These are phyloP conservation scores for Rhizopus microsporus DNA, from an alignment of 371 early-diverging fungal genomes.

Conservation along the genomic window DNA sequence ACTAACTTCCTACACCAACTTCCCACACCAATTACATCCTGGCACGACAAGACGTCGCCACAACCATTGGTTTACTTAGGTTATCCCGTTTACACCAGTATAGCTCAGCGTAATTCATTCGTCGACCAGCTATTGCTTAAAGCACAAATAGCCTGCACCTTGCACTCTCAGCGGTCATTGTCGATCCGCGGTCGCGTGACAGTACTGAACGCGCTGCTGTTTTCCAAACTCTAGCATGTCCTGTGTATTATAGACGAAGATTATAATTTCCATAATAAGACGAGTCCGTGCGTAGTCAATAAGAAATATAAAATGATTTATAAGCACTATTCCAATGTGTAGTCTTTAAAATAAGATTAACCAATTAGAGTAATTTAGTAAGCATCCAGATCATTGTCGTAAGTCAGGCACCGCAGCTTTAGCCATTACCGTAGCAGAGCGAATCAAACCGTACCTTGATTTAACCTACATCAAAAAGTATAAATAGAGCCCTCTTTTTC, in stretches of 20 bases:
- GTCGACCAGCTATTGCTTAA: conserved; percentile 11
- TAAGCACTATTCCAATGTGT: too few relatives aligned
- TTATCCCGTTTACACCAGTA: conserved; percentile 6
- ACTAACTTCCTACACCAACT: neutral
- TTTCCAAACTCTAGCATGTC: conserved; percentile 7
- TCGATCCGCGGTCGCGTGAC: conserved; percentile 6
- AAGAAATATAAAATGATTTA: too few relatives aligned
- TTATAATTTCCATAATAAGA: too few relatives aligned
- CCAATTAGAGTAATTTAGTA: too few relatives aligned
- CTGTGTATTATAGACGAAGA: neutral
- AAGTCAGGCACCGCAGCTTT: too few relatives aligned
- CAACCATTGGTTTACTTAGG: conserved; percentile 10
- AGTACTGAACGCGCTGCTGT: neutral
- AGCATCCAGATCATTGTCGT: too few relatives aligned
- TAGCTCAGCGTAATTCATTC: conserved; percentile 7
- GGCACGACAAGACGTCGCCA: conserved; percentile 11
- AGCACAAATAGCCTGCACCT: conserved; percentile 3
- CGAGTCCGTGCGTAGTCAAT: too few relatives aligned
- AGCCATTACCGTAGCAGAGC: too few relatives aligned
- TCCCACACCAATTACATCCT: conserved; percentile 4
- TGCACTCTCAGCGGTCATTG: conserved; percentile 5
- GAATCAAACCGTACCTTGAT: too few relatives aligned
- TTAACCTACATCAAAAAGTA: too few relatives aligned
- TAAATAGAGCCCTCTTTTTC: too few relatives aligned
- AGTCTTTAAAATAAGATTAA: too few relatives aligned